phyloP scores from a whole-genome alignment of 176 grass and related monocot genomes.

The Carex littledalei region DNA sequence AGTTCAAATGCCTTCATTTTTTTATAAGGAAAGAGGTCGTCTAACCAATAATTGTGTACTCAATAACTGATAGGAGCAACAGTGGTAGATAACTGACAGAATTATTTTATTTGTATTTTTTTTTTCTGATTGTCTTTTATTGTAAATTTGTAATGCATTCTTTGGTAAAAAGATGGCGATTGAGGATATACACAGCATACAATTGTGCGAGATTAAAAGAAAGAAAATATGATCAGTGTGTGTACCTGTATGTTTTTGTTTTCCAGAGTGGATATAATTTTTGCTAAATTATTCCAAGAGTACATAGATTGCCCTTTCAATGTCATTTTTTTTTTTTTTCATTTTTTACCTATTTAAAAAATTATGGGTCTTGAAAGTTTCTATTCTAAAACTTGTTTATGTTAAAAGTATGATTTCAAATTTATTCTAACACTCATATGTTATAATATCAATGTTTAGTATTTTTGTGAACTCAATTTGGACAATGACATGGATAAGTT shows the following conservation, averaged over 20 bases:
- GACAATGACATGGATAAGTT: not conserved
- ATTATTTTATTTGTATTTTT: slow-evolving; percentile 3
- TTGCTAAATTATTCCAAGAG: not conserved
- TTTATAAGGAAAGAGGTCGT: not conserved
- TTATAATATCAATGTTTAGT: not conserved
- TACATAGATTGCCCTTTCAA: not conserved
- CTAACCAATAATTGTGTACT: slow-evolving; percentile 1
- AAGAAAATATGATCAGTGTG: not conserved
- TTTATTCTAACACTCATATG: not conserved
- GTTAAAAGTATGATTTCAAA: too few relatives aligned
- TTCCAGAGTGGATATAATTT: not conserved
- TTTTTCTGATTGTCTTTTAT: not conserved
- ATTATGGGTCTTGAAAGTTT: not conserved
- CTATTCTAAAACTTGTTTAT: too few relatives aligned
- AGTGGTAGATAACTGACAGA: not conserved
- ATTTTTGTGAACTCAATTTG: not conserved
- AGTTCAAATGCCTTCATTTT: not conserved
- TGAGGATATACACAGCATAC: not conserved
- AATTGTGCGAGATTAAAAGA: not conserved
- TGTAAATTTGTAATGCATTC: slow-evolving; percentile 12
- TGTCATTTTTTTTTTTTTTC: not conserved
- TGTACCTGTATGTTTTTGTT: not conserved
- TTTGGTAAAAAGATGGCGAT: not conserved
- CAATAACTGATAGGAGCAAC: not conserved
- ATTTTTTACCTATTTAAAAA: not conserved